Conservation (phyloP, 306 rosid species). For the peach (Prunus persica) region Prunus_persica_NCBIv2 NC_034009.1:7423501-7424000, state of each 20-base stretch:
- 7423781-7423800: not conserved
- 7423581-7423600: not conserved
- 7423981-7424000: not conserved
- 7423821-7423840: not conserved
- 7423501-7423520: not conserved
- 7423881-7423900: not conserved
- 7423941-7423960: not conserved
- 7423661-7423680: not conserved
- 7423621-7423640: not conserved
- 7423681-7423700: not conserved
- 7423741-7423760: not conserved
- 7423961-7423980: not conserved
- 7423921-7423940: not conserved
- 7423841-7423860: not conserved
- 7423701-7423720: not conserved
- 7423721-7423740: not conserved
- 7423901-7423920: not conserved
- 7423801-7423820: not conserved
- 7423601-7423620: not conserved
- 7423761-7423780: not conserved
- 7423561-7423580: not conserved
- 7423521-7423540: not conserved
- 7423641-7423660: too few species aligned
- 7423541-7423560: not conserved
- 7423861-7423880: not conserved